Evolutionary conservation across 768 basidiomycete genomes (phyloP), one percentile per base, ranked within the genome.

Genomic region (Suillus placidus): DNA sequence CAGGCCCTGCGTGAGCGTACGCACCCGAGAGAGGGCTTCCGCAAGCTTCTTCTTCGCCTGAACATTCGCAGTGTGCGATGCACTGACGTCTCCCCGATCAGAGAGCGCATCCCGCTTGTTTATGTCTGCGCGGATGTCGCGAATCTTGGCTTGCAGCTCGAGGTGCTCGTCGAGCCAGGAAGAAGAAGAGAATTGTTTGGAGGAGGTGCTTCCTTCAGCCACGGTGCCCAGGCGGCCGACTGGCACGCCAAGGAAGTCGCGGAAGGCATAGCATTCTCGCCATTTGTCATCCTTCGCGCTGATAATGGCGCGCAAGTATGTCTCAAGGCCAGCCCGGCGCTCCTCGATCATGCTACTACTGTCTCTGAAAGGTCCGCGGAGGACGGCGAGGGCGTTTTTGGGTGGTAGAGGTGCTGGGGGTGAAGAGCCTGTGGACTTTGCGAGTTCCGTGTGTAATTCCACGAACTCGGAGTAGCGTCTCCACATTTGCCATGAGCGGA

Each of bases 391-490:
- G 52, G 86, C 78, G 73, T 93, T 92, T 78, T 99, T 99, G 12
- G 91, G 87, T 43, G 97, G 97, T 23, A 98, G 85, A n/a, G 82
- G 67, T 20, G 78, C 84, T 14, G 96, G 95, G 13, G 95, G 94
- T 23, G 89, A 79, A n/a, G 87, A 84, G 18, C 89, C 89, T n/a
- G 86, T 86, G n/a, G 89, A 85, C 73, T 91, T 89, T 34, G 85
- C 84, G 71, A 97, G 87, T 71, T 95, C 91, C 9, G 85, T 84
- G 76, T 96, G 86, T 8, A 99, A 87, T 71, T 93, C 89, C 73
- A 86, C 88, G 79, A 99, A 99, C 79, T 97, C 95, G 51, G 94
- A 95, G 80, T 98, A 99, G 60, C 97, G 91, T 65, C 91, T 84
- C 88, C 92, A 93, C 84, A 97, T 92, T 64, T 91, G 87, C 95